A percentile compares a stretch with the other conserved stretches of the same genome.
Evolutionary conservation across 2,329 filamentous ascomycete species (phyloP).

Genomic region (Hirsutella minnesotensis): DNA sequence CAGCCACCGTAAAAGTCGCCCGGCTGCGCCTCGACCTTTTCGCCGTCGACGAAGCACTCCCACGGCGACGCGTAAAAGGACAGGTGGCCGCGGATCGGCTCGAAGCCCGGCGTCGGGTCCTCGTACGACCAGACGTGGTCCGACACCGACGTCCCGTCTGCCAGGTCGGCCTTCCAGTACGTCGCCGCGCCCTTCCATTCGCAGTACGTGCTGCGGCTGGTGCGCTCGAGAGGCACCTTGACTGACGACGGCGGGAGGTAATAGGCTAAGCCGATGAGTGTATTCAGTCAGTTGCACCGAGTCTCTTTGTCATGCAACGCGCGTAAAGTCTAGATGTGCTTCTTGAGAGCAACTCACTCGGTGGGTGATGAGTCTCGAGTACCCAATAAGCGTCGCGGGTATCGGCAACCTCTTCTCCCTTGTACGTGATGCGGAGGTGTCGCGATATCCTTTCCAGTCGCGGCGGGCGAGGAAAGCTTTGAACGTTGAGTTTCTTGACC

Average conservation of each 20-base stretch:
- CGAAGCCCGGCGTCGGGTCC: constrained; percentile 37
- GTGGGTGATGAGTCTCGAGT: constrained; percentile 50
- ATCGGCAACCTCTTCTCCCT: constrained; percentile 41
- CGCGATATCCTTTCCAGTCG: constrained; percentile 39
- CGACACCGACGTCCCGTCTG: constrained; percentile 26
- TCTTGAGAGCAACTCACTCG: constrained; percentile 28
- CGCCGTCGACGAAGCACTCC: constrained; percentile 51
- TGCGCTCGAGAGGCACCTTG: constrained; percentile 32
- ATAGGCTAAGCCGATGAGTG: constrained; percentile 32
- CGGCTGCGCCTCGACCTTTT: constrained; percentile 45
- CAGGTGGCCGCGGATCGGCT: constrained; percentile 40
- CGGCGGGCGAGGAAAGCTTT: constrained; percentile 46
- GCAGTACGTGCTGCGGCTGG: constrained; percentile 34
- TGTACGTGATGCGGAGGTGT: constrained; percentile 45
- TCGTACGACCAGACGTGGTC: constrained; percentile 50
- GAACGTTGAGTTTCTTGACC: constrained; percentile 38
- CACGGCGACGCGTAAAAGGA: constrained; percentile 50
- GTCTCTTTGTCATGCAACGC: too few relatives aligned
- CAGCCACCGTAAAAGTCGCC: constrained; percentile 55
- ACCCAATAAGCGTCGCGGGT: constrained; percentile 50
- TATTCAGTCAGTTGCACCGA: too few relatives aligned
- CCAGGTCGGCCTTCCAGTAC: constrained; percentile 39
- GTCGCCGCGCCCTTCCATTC: constrained; percentile 51
- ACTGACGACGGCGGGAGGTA: constrained; percentile 43
- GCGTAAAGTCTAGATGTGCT: too few relatives aligned